phyloP scores from a whole-genome alignment of 164 flowering plant species.

The Hamamelis virginiana region DNA sequence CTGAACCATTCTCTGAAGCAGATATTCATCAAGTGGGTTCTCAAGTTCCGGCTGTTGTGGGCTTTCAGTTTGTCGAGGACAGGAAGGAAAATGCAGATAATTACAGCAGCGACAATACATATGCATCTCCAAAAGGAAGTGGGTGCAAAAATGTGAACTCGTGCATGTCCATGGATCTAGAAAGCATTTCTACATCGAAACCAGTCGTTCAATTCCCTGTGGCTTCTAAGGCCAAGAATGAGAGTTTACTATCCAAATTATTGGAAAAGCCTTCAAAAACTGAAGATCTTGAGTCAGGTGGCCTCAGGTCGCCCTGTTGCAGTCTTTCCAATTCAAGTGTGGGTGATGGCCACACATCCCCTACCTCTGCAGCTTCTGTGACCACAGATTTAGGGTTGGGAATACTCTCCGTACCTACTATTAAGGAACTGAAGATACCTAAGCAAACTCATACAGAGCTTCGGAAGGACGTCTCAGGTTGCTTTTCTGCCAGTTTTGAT shows the following conservation, averaged over 20 bases:
- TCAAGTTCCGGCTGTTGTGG: too few species aligned
- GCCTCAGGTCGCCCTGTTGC: slow-evolving; percentile 20
- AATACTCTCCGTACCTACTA: slow-evolving; percentile 30
- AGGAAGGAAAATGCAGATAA: too few species aligned
- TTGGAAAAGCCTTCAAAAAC: slow-evolving; percentile 25
- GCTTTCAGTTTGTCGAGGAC: too few species aligned
- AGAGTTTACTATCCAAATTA: slow-evolving; percentile 21
- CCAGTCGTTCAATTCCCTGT: slow-evolving; percentile 3
- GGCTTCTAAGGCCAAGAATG: slow-evolving; percentile 27
- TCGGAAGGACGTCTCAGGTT: slow-evolving; percentile 17
- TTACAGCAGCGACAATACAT: too few species aligned
- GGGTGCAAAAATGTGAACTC: slow-evolving; percentile 11
- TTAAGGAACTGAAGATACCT: slow-evolving; percentile 22
- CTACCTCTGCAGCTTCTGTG: slow-evolving; percentile 50
- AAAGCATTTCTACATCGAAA: slow-evolving; percentile 5
- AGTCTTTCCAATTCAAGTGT: slow-evolving; percentile 24
- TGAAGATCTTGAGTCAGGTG: slow-evolving; percentile 26
- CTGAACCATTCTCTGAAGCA: slow-evolving; percentile 17
- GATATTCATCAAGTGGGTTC: slow-evolving; percentile 12
- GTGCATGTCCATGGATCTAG: slow-evolving; percentile 16
- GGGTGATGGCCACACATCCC: slow-evolving; percentile 30
- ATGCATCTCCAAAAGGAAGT: background rate
- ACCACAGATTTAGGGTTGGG: slow-evolving; percentile 71
- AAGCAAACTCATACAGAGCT: slow-evolving; percentile 16
- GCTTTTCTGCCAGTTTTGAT: slow-evolving; percentile 26